Evolutionary conservation across 2,329 filamentous ascomycete genomes (phyloP).

Genomic region (Lasiodiplodia theobromae): DNA sequence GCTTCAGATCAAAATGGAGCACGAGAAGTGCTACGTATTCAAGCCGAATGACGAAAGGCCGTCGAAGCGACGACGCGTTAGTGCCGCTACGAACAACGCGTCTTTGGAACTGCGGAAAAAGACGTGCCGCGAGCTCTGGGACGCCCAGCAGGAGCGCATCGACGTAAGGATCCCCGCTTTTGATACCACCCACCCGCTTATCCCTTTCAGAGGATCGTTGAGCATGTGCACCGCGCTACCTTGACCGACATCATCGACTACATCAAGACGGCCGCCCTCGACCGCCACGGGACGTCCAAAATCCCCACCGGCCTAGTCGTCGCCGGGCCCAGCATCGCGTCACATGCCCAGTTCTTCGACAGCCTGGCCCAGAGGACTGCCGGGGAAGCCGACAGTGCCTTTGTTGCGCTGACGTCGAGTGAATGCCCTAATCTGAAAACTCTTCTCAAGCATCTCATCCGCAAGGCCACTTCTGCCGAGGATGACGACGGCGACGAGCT

Average conservation of each 20-base stretch:
- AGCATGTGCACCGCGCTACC: conserved; percentile 49
- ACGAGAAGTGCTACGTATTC: conserved; percentile 57
- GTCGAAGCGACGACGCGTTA: conserved; percentile 49
- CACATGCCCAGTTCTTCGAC: conserved; percentile 75
- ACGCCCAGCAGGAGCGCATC: conserved; percentile 67
- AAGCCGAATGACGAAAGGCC: conserved; percentile 47
- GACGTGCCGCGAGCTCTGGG: conserved; percentile 71
- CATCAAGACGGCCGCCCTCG: conserved; percentile 40
- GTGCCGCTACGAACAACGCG: conserved; percentile 40
- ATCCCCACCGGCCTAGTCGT: conserved; percentile 76
- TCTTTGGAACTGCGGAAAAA: conserved; percentile 60
- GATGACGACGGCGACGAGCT: conserved; percentile 62
- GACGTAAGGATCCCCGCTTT: conserved; percentile 54
- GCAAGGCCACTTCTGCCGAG: conserved; percentile 64
- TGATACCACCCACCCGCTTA: neutral
- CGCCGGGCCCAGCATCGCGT: conserved; percentile 79
- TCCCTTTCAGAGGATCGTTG: conserved; percentile 44
- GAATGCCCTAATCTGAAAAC: conserved; percentile 79
- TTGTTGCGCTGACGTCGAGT: conserved; percentile 72
- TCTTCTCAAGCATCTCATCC: conserved; percentile 75
- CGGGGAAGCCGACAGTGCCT: conserved; percentile 52
- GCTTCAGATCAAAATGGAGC: conserved; percentile 49
- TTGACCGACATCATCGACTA: conserved; percentile 49
- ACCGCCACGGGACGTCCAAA: conserved; percentile 48
- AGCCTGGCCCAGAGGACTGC: conserved; percentile 40